Evolutionary conservation across 2,329 filamentous ascomycete genomes (phyloP).

Genomic region (Colletotrichum magnum): DNA sequence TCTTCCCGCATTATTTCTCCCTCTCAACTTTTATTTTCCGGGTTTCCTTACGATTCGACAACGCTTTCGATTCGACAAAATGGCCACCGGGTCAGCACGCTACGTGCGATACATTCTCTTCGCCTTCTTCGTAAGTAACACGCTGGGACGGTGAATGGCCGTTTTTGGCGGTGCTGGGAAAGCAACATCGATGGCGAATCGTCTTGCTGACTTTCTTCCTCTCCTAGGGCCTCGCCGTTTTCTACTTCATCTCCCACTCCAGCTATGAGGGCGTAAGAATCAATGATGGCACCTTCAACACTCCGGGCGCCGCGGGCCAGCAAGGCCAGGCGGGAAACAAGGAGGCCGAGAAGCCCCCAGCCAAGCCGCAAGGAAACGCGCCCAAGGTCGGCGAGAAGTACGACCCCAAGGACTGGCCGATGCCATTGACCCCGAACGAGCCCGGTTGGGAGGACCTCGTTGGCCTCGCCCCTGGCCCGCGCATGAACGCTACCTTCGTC

Average conservation of each 20-base stretch:
- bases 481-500: conserved; percentile 98
- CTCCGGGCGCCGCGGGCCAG: conserved; percentile 56
- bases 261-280: conserved; percentile 58
- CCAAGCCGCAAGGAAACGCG: conserved; percentile 41
- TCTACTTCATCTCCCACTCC: conserved; percentile 84
- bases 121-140: conserved; percentile 81
- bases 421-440: conserved; percentile 67
- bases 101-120: conserved; percentile 85
- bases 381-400: conserved; percentile 49
- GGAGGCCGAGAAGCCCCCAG: conserved; percentile 42
- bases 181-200: too few species aligned
- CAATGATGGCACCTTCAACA: conserved; percentile 33
- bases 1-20: conserved; percentile 6
- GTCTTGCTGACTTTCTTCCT: conserved; percentile 39
- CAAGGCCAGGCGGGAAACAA: conserved; percentile 39
- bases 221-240: conserved; percentile 73
- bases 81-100: conserved; percentile 79
- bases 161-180: too few species aligned
- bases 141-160: not conserved
- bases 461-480: conserved; percentile 73
- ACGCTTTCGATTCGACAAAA: conserved; percentile 49
- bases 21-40: conserved; percentile 28
- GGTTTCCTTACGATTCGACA: conserved; percentile 19
- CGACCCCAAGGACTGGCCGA: conserved; percentile 60
- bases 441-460: conserved; percentile 67